phyloP scores from a whole-genome alignment of 257 asterid genomes.

The Capsicum baccatum region DNA sequence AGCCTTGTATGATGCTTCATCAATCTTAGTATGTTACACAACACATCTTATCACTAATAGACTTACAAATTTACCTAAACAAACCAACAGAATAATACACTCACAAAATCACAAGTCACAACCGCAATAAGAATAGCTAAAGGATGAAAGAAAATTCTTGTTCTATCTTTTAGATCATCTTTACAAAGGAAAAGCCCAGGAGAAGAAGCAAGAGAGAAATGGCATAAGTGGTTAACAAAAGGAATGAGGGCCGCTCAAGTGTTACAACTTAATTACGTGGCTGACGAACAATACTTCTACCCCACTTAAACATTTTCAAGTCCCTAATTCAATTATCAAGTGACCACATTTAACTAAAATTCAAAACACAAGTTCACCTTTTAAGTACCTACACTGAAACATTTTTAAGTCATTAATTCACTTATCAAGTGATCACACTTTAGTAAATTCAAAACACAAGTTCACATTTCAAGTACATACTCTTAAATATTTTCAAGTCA shows the following conservation, averaged over 20 bases:
- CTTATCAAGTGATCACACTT: no score
- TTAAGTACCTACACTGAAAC: no score
- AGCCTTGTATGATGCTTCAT: background rate
- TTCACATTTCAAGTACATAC: no score
- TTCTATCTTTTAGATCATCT: background rate
- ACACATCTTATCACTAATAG: background rate
- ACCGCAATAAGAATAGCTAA: background rate
- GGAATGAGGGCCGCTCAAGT: constrained; percentile 22
- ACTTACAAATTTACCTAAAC: background rate
- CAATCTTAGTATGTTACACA: background rate
- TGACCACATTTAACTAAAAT: no score
- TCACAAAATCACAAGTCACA: background rate
- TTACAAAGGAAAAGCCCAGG: constrained; percentile 29
- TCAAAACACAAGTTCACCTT: no score
- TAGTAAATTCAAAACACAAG: no score
- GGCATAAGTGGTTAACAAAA: constrained; percentile 28
- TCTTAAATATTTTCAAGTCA: no score
- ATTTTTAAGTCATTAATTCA: no score
- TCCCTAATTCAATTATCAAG: no score
- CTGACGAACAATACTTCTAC: constrained; percentile 49
- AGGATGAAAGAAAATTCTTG: background rate
- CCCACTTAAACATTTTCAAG: constrained; percentile 49
- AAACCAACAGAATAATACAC: background rate
- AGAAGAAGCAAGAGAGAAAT: constrained; percentile 36
- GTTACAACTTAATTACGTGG: constrained; percentile 37